Evolutionary conservation across 2,329 filamentous ascomycete genomes (phyloP).

Genomic region (Lojkania enalia): DNA sequence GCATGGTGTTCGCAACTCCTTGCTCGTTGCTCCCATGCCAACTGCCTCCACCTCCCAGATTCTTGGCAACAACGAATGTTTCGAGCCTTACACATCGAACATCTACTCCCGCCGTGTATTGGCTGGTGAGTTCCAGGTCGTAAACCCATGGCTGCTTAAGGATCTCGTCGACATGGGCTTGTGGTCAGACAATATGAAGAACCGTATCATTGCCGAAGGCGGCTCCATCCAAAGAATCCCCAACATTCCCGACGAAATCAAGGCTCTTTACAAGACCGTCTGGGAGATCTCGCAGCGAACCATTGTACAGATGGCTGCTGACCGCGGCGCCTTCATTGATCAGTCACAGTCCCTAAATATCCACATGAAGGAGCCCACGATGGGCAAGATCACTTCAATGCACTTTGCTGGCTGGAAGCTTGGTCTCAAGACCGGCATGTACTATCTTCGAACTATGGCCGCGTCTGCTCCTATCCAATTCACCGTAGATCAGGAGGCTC

Average conservation of each 20-base stretch:
- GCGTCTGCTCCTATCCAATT: slow-evolving; percentile 97
- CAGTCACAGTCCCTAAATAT: slow-evolving; percentile 99
- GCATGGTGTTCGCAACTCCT: slow-evolving; percentile 91
- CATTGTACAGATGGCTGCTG: slow-evolving; percentile 96
- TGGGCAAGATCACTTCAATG: slow-evolving; percentile 99
- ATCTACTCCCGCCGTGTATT: slow-evolving; percentile 98
- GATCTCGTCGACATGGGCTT: slow-evolving; percentile 96
- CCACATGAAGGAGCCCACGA: slow-evolving; percentile 98
- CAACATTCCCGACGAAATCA: slow-evolving; percentile 94
- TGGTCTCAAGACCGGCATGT: slow-evolving; percentile 99
- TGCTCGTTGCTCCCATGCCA: slow-evolving; percentile 95
- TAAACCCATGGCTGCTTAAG: slow-evolving; percentile 98
- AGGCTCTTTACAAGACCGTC: slow-evolving; percentile 97
- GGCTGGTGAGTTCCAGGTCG: slow-evolving; percentile 98
- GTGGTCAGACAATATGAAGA: slow-evolving; percentile 99
- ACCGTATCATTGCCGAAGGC: slow-evolving; percentile 96
- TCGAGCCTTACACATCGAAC: slow-evolving; percentile 99
- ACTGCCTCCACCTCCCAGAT: slow-evolving; percentile 98
- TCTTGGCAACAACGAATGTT: slow-evolving; percentile 98
- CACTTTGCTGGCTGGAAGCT: slow-evolving; percentile 99
- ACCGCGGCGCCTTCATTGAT: slow-evolving; percentile 97
- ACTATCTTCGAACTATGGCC: slow-evolving; percentile 98
- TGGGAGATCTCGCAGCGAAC: slow-evolving; percentile 98
- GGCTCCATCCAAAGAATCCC: slow-evolving; percentile 96
- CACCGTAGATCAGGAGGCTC: slow-evolving; percentile 94